Evolutionary conservation across 2,329 filamentous ascomycete species (phyloP), one percentile per base, ranked within the genome.

Genomic region (Fusarium nanum): DNA sequence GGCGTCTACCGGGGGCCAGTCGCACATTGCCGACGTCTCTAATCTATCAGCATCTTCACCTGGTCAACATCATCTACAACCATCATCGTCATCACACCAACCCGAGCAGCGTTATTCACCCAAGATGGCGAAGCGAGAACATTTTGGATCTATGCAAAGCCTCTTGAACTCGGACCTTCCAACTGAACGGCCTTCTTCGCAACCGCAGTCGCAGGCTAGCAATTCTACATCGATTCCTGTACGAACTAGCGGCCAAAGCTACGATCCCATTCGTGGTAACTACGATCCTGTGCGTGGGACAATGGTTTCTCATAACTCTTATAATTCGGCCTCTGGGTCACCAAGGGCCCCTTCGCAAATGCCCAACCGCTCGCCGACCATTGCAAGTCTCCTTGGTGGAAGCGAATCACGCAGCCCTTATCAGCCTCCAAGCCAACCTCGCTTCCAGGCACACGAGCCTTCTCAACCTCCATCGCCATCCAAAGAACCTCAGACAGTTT

Each of bases 251-350:
- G 91, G 93, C 45, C 92, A 93, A 76, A 93, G 92, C 75, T 98
- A 96, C 81, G 94, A 98, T 78, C 94, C 94, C 1, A 94, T 97
- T 69, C 89, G 94, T 48, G 93, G 91, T n/a, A 89, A 87, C 69
- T 91, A 89, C 71, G 88, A 91, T 71, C 88, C 88, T 2, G 84
- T 90, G 50, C 83, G 88, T 44, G 88, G 88, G 75, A 92, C 88
- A 5, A 88, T 91, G 77, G 75, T 87, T 47, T 74, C 85, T 70
- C 82, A 86, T 77, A 81, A 87, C 79, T 76, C 84, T 68, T 82
- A 83, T 52, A 77, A 69, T 18, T 76, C 85, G 6, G 77, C 85
- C 58, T 83, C 78, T 25, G 78, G 82, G 32, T 89, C 87, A 10
- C 87, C 87, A n/a, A 83, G 85, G 48, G 78, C 74, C 18, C 75